Conservation (phyloP, 257 asterid species). For the Parsonsia alboflavescens region DNA sequence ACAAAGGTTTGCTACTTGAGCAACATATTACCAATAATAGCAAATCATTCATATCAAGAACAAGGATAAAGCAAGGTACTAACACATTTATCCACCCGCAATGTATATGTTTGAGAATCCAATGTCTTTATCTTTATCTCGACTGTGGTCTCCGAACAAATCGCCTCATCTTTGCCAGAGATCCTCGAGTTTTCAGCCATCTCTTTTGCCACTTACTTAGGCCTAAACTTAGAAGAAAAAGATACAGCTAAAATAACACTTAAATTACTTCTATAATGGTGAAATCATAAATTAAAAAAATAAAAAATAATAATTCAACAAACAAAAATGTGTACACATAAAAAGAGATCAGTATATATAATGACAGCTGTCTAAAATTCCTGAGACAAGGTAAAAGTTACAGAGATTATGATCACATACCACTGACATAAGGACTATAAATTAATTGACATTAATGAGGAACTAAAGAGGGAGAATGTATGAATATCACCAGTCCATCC, state of each 20-base stretch:
- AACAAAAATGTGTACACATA: not conserved
- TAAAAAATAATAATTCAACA: not conserved
- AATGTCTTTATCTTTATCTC: slow-evolving; percentile 91
- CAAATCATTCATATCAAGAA: not conserved
- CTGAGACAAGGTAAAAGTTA: not conserved
- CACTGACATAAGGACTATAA: not conserved
- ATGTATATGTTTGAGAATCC: slow-evolving; percentile 78
- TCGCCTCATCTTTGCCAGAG: slow-evolving; percentile 38
- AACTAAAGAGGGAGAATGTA: not conserved
- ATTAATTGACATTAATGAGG: not conserved
- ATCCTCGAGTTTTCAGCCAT: slow-evolving; percentile 50
- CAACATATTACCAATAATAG: not conserved
- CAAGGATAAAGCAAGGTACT: slow-evolving; percentile 10
- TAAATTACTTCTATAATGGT: not conserved
- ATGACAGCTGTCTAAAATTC: not conserved
- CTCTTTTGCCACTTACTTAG: slow-evolving; percentile 7
- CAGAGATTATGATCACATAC: not conserved
- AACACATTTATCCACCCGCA: slow-evolving; percentile 87
- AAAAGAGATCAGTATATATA: too few species aligned
- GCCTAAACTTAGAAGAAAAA: slow-evolving; percentile 8
- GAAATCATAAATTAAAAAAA: not conserved
- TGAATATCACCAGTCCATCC: not conserved
- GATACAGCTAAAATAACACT: not conserved
- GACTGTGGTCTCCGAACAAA: slow-evolving; percentile 72
- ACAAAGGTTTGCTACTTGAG: not conserved